Conservation (phyloP, 2,329 filamentous ascomycete species). For the Berkeleyomyces rouxiae region DNA sequence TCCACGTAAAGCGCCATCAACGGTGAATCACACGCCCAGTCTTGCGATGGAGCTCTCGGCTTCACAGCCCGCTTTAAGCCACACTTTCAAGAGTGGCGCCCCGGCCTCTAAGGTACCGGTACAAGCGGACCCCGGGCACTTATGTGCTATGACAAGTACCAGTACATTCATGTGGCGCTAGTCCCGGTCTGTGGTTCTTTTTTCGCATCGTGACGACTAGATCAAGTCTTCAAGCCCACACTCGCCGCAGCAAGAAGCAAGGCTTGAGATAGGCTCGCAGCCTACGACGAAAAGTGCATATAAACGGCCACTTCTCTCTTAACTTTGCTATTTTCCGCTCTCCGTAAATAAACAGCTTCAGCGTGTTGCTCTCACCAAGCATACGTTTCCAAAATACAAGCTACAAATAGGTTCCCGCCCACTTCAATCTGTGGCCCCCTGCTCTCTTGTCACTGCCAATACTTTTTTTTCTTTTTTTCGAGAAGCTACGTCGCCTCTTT, state of each 20-base stretch:
- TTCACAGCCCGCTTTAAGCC: too few species aligned
- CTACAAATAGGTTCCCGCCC: not conserved
- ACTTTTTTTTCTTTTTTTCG: slow-evolving; percentile 1
- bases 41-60: too few species aligned
- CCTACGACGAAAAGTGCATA: not conserved
- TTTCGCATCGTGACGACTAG: not conserved
- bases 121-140: not conserved
- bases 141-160: not conserved
- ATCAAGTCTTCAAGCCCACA: not conserved
- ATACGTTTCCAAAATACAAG: too few species aligned
- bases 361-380: too few species aligned
- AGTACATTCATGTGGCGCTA: not conserved
- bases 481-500: slow-evolving; percentile 14
- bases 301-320: not conserved
- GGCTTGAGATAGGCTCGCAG: not conserved
- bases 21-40: too few species aligned
- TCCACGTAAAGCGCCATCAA: too few species aligned
- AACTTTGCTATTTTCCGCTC: not conserved
- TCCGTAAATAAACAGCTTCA: too few species aligned
- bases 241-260: not conserved
- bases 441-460: not conserved
- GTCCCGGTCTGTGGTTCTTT: not conserved
- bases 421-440: not conserved
- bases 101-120: not conserved
- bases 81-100: too few species aligned